Conservation (phyloP, 768 basidiomycete species). For the Megacollybia marginata region DNA sequence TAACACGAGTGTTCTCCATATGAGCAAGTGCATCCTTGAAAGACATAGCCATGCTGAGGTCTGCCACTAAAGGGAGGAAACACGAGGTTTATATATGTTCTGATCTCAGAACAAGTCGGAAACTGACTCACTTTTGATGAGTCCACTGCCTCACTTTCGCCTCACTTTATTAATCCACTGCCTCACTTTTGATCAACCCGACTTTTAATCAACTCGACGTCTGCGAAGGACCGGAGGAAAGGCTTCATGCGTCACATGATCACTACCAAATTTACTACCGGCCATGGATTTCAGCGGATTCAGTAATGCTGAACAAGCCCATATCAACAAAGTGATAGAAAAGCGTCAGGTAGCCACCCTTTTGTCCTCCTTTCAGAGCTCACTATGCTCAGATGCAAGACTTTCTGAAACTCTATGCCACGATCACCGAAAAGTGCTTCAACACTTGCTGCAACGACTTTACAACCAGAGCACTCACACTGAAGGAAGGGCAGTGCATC, state of each 20-base stretch:
- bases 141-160: too few species aligned
- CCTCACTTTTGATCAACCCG: not conserved
- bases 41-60: constrained; percentile 59
- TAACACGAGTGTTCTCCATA: constrained; percentile 85
- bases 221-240: too few species aligned
- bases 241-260: too few species aligned
- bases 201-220: too few species aligned
- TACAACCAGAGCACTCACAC: constrained; percentile 86
- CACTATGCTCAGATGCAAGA: constrained; percentile 80
- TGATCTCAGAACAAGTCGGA: not conserved
- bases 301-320: constrained; percentile 89
- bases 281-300: constrained; percentile 89
- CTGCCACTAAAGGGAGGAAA: constrained; percentile 28
- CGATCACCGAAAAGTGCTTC: constrained; percentile 94
- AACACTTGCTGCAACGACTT: constrained; percentile 94
- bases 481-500: constrained; percentile 91
- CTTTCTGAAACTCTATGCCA: constrained; percentile 92
- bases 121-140: not conserved
- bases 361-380: constrained; percentile 2
- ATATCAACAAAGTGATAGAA: constrained; percentile 91
- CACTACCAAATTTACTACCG: too few species aligned
- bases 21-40: constrained; percentile 74
- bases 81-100: not conserved
- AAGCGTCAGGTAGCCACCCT: constrained; percentile 74
- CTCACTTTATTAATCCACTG: too few species aligned